These are phyloP conservation scores for Amniculicola lignicola DNA, from an alignment of 495 filamentous ascomycete genomes.

Conservation along the genomic window DNA sequence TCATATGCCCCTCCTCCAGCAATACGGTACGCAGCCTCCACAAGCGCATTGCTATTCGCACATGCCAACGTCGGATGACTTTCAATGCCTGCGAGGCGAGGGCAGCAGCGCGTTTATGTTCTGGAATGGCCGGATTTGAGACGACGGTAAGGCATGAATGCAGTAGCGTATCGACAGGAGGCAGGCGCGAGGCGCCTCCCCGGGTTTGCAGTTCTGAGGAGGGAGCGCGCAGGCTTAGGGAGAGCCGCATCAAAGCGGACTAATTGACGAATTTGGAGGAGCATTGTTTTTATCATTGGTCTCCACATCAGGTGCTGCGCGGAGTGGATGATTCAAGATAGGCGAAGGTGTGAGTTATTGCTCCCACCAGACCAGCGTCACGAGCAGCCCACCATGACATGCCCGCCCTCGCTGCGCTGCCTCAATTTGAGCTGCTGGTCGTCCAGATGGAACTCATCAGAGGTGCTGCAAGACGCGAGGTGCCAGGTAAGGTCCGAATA, in stretches of 20 bases:
- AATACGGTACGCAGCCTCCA: conserved; percentile 17
- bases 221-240: not conserved
- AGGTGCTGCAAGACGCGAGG: too few relatives aligned
- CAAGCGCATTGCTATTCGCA: conserved; percentile 16
- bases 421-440: too few relatives aligned
- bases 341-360: too few relatives aligned
- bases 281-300: conserved; percentile 12
- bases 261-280: not conserved
- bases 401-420: too few relatives aligned
- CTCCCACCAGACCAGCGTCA: too few relatives aligned
- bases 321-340: conserved; percentile 4
- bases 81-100: not conserved
- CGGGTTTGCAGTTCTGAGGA: conserved; percentile 6
- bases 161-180: conserved; percentile 12
- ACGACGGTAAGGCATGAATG: conserved; percentile 28
- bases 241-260: conserved; percentile 25
- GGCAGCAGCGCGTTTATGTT: not conserved
- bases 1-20: conserved; percentile 7
- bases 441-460: too few relatives aligned
- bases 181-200: not conserved
- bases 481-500: too few relatives aligned
- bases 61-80: conserved; percentile 5
- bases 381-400: too few relatives aligned
- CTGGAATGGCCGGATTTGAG: not conserved
- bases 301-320: conserved; percentile 6